phyloP scores from a whole-genome alignment of 345 rosid species.

The Crucihimalaya himalaica region DNA sequence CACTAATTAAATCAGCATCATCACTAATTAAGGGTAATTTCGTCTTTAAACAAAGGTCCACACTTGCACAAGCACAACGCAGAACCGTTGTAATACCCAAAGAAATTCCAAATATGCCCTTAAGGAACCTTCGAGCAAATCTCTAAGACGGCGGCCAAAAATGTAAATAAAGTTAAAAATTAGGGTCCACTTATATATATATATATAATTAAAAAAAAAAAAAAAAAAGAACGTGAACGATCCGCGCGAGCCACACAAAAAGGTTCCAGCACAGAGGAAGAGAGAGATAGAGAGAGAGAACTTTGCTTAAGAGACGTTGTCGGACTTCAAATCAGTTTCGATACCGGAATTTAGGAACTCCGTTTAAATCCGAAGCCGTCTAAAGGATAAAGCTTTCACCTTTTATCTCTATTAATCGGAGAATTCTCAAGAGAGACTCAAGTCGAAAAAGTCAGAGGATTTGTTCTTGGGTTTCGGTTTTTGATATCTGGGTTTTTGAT shows the following conservation, averaged over 20 bases:
- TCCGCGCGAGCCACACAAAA: slow-evolving; percentile 54
- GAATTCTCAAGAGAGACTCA: slow-evolving; percentile 39
- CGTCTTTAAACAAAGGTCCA: not conserved
- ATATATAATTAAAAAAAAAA: slow-evolving; percentile 21
- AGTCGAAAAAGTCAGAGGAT: slow-evolving; percentile 9
- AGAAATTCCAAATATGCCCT: slow-evolving; percentile 35
- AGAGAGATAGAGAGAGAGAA: slow-evolving; percentile 28
- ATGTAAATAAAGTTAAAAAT: slow-evolving; percentile 39
- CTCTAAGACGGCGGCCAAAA: slow-evolving; percentile 24
- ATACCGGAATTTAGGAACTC: slow-evolving; percentile 69
- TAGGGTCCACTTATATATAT: slow-evolving; percentile 34
- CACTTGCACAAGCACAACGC: slow-evolving; percentile 30
- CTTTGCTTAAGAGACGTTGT: slow-evolving; percentile 67
- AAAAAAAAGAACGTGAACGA: slow-evolving; percentile 47
- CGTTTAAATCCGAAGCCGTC: slow-evolving; percentile 62
- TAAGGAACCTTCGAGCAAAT: slow-evolving; percentile 17
- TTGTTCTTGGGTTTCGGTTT: not conserved
- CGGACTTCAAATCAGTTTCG: slow-evolving; percentile 70
- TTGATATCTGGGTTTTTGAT: slow-evolving; percentile 29
- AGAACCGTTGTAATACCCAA: slow-evolving; percentile 28
- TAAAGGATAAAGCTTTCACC: not conserved
- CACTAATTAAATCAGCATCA: not conserved
- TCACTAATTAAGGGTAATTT: not conserved
- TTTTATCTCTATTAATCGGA: slow-evolving; percentile 16
- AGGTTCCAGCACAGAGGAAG: slow-evolving; percentile 45